A percentile compares a stretch with the other conserved stretches of the same genome.
These are phyloP conservation scores for Hordeum pubiflorum DNA, from an alignment of 202 grass and related monocot species.

Conservation along the genomic window DNA sequence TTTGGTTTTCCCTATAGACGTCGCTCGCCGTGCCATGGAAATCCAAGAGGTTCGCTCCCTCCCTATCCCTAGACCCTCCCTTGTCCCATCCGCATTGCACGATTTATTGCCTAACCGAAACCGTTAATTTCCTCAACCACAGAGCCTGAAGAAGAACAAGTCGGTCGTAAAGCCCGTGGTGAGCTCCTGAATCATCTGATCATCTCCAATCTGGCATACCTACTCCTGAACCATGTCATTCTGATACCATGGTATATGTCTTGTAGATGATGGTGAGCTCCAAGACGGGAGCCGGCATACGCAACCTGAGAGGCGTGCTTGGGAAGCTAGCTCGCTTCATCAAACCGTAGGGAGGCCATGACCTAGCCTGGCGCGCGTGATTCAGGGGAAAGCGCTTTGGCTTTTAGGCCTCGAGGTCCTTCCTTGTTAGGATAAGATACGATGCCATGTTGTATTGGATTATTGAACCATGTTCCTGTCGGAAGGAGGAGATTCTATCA, in stretches of 20 bases:
- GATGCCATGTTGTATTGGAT: neutral
- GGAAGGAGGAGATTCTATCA: neutral
- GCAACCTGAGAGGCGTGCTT: slow-evolving; percentile 58
- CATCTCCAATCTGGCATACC: neutral
- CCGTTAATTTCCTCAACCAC: neutral
- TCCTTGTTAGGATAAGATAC: neutral
- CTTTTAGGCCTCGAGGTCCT: neutral
- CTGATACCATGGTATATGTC: neutral
- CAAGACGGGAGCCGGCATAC: slow-evolving; percentile 74
- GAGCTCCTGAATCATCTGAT: slow-evolving; percentile 23
- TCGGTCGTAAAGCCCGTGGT: slow-evolving; percentile 77
- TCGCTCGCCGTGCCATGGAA: slow-evolving; percentile 76
- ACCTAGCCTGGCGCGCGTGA: no score
- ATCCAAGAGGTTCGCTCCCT: slow-evolving; percentile 63
- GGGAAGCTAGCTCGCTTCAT: slow-evolving; percentile 70
- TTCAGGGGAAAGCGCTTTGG: neutral
- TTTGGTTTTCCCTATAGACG: slow-evolving; percentile 89
- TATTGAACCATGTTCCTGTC: neutral
- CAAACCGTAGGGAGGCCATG: slow-evolving; percentile 48
- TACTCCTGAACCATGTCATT: neutral
- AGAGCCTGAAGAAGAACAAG: slow-evolving; percentile 79
- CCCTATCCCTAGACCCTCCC: neutral
- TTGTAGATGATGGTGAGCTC: slow-evolving; percentile 91
- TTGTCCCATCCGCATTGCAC: neutral
- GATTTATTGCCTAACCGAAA: slow-evolving; percentile 15